Evolutionary conservation across 495 filamentous ascomycete species (phyloP), one percentile per base, ranked within the genome.

Genomic region (Amniculicola lignicola): DNA sequence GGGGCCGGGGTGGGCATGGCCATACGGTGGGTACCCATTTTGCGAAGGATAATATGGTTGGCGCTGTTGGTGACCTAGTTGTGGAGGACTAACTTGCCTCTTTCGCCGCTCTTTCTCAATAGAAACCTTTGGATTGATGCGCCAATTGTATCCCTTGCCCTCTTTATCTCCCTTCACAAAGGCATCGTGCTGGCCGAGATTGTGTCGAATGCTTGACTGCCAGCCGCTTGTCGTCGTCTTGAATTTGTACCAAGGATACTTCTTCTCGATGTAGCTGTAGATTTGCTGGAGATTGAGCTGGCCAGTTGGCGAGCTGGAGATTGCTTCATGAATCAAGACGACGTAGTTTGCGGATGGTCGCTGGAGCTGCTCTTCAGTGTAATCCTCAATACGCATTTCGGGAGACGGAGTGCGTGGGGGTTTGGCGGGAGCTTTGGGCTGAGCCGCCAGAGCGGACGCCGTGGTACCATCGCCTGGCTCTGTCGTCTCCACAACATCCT

Each of bases 121-220:
- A 10, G 68, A 60, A 0, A 67, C 54, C 11, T 53, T 55, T 14
- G 52, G 59, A 51, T 72, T 61, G 42, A 74, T 66, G 1, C 29
- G 51, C 71, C 71, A 74, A 15, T 67, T 47, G 35, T 48, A 70
- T 27, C 71, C 70, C 41, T 74, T 74, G 22, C 71, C 71, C 23
- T 65, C 65, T 45, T 66, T 69, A 28, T 93, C 87, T 35, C 89
- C 86, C 67, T 95, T 94, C 66, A 80, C 79, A 69, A 98, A 98
- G 19, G 90, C 84, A 42, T 84, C 79, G 64, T 95, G 88, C 49
- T 93, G 90, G 28, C 89, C 87, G 22, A 98, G 78, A 55, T 98
- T 98, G 70, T 98, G 93, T 3, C 93, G 85, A 18, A 98, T 90
- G 72, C 90, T 95, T 59, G 90, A 96, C 65, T 96, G 92, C 93